These are phyloP conservation scores for Coleophoma eucalyptorum DNA, from an alignment of 2,329 filamentous ascomycete species.

Conservation along the genomic window DNA sequence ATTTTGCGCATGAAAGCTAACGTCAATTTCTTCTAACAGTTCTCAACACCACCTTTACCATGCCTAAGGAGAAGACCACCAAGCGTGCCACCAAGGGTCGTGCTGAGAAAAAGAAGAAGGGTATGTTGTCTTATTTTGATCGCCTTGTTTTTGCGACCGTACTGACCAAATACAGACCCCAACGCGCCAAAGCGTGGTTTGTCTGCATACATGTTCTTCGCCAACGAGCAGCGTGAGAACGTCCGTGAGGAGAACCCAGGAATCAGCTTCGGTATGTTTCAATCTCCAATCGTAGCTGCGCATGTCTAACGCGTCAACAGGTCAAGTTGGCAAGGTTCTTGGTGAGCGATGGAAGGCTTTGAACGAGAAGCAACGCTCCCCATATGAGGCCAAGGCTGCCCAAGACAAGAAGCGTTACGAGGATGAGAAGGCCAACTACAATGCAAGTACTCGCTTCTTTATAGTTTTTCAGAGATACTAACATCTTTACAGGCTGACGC, in stretches of 20 bases:
- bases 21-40: neutral
- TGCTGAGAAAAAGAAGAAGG: constrained; percentile 69
- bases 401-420: constrained; percentile 99
- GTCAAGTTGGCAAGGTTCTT: constrained; percentile 96
- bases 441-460: constrained; percentile 52
- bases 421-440: constrained; percentile 93
- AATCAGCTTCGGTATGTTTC: constrained; percentile 79
- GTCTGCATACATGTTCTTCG: constrained; percentile 99
- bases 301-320: constrained; percentile 35
- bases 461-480: constrained; percentile 21
- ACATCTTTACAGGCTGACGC: constrained; percentile 45
- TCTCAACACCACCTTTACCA: constrained; percentile 32
- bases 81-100: constrained; percentile 58
- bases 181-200: constrained; percentile 99
- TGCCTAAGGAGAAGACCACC: constrained; percentile 65
- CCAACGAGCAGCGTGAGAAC: constrained; percentile 98
- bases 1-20: neutral
- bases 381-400: constrained; percentile 95
- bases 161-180: constrained; percentile 61
- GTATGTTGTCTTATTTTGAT: constrained; percentile 35
- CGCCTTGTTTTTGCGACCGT: constrained; percentile 2
- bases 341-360: constrained; percentile 99
- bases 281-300: neutral
- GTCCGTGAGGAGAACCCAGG: constrained; percentile 98
- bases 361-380: constrained; percentile 84